These are phyloP conservation scores for Filobasidium wieringae DNA, from an alignment of 768 basidiomycete species.

Conservation along the genomic window DNA sequence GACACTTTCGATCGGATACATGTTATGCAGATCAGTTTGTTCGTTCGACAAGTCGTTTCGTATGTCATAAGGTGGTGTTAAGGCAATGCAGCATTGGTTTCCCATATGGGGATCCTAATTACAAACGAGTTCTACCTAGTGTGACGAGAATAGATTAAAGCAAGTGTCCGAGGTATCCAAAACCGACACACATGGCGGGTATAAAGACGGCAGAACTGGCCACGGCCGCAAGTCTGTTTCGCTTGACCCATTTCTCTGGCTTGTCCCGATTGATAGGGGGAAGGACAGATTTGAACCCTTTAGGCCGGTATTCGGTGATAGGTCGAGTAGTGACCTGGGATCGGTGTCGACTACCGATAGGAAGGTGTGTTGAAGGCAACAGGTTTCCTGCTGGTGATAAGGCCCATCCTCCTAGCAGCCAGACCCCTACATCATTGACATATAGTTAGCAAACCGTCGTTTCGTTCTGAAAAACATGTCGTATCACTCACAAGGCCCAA, in stretches of 20 bases:
- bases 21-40: no score
- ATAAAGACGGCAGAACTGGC: slow-evolving; percentile 12
- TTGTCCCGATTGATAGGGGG: slow-evolving; percentile 14
- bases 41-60: no score
- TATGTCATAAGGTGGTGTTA: background rate
- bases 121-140: no score
- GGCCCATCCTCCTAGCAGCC: slow-evolving; percentile 18
- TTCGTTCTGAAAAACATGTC: background rate
- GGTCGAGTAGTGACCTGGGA: background rate
- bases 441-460: background rate
- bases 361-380: background rate
- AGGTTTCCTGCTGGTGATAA: slow-evolving; percentile 12
- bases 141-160: background rate
- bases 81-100: no score
- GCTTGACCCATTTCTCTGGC: slow-evolving; percentile 16
- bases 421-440: slow-evolving; percentile 9
- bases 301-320: background rate
- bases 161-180: slow-evolving; percentile 5
- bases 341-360: background rate
- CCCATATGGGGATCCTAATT: no score
- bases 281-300: background rate
- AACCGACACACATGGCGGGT: slow-evolving; percentile 17
- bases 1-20: no score
- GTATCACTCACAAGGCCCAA: slow-evolving; percentile 16
- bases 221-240: slow-evolving; percentile 16